Conservation (phyloP, 2,329 filamentous ascomycete genomes). For the Colletotrichum graminicola region DNA sequence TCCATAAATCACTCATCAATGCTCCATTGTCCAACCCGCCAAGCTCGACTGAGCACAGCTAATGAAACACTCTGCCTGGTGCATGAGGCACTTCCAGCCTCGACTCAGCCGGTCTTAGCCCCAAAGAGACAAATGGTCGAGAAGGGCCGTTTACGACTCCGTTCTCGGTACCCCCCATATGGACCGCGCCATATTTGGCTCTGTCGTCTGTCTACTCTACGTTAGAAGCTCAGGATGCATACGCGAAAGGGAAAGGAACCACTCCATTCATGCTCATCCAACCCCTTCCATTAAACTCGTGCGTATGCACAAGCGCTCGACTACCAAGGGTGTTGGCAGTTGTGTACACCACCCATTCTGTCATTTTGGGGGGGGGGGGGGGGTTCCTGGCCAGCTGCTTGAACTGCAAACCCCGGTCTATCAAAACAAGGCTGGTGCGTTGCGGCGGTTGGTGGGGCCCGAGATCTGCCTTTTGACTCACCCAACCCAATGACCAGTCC, state of each 20-base stretch:
- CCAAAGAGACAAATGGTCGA: constrained; percentile 25
- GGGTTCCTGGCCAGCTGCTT: constrained; percentile 33
- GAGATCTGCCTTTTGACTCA: constrained; percentile 32
- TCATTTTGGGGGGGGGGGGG: constrained; percentile 17
- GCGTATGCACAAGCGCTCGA: background rate
- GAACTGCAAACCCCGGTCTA: constrained; percentile 30
- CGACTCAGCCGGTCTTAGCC: constrained; percentile 31
- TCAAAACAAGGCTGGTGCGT: constrained; percentile 40
- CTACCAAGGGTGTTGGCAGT: constrained; percentile 10
- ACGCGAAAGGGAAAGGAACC: background rate
- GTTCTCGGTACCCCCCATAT: constrained; percentile 35
- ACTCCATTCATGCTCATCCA: constrained; percentile 17
- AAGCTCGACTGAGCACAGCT: constrained; percentile 37
- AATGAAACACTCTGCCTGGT: constrained; percentile 38
- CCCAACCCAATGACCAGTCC: constrained; percentile 36
- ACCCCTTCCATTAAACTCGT: constrained; percentile 3
- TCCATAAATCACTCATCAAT: constrained; percentile 40
- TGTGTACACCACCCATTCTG: constrained; percentile 15
- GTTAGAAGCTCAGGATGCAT: background rate
- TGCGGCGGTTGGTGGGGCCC: constrained; percentile 34
- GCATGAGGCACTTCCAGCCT: constrained; percentile 37
- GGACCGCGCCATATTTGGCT: constrained; percentile 31
- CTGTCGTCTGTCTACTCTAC: constrained; percentile 1
- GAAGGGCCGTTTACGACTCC: constrained; percentile 40
- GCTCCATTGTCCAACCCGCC: constrained; percentile 38